Base-by-base conservation (phyloP, 768 basidiomycete species). In the Boletales sp. region DNA sequence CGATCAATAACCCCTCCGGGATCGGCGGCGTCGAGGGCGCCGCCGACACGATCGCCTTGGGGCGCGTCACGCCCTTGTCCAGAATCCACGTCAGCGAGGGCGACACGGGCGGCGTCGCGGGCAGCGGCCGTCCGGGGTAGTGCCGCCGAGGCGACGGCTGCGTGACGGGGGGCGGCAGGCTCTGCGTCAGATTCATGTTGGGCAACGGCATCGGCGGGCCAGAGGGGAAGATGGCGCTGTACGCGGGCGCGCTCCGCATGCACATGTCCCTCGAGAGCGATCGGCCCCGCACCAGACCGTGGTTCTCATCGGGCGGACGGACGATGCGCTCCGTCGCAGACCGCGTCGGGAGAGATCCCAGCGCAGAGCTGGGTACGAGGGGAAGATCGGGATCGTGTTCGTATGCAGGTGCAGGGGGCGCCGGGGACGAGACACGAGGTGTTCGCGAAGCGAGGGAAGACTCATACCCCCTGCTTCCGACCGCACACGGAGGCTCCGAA, bases 1-100 rank as follows among this genome's bases (percentile, higher is more conserved):
- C 79, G 51, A 84, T 83, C 28, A 83, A 65, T 18, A 81, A 61
- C 2, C 80, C 82, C 56, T 83, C 50, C 71, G 68, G 48, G 71
- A 78, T 57, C 70, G 58, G 61, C 68, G 75, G 54, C 66, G 64
- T 67, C 2, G 55, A 53, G 0, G 62, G 62, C 3, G 58, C 12
- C 21, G 41, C 43, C 12, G 62, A 63, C 2, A 64, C 53, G 0
- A 49, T 44, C 18, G 50, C 37, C 48, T 64, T 64, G 18, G 56
- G 52, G 44, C 54, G 57, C 8, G 52, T 49, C 6, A 19, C 21
- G 2, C 61, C 61, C 52, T 65, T 65, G 48, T 69, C 68, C 33
- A 68, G 67, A 49, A 70, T 56, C 66, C 66, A 70, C 6, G 64
- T 68, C 51, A 68, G 45, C 10, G 66, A 68, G 21, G 66, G 66